These are phyloP conservation scores for Dioszegia crocea DNA, from an alignment of 768 basidiomycete species.

Conservation along the genomic window DNA sequence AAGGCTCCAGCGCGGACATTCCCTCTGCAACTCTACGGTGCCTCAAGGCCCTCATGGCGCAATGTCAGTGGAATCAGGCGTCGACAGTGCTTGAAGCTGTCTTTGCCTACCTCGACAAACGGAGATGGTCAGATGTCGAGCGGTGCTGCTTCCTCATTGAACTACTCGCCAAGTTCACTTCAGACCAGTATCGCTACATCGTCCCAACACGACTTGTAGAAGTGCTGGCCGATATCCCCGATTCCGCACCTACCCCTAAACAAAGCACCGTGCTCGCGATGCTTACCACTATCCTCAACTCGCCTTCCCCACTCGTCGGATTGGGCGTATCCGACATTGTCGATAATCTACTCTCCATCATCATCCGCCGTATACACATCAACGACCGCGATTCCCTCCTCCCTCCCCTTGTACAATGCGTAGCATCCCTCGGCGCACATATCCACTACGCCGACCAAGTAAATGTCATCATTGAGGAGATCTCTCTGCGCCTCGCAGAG, in stretches of 20 bases:
- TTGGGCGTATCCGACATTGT: slow-evolving; percentile 85
- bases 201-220: slow-evolving; percentile 82
- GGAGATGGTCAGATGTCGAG: slow-evolving; percentile 64
- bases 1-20: slow-evolving; percentile 69
- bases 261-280: slow-evolving; percentile 67
- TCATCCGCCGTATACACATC: slow-evolving; percentile 65
- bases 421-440: slow-evolving; percentile 79
- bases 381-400: slow-evolving; percentile 65
- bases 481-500: slow-evolving; percentile 67
- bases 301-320: slow-evolving; percentile 73
- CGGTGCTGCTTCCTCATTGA: slow-evolving; percentile 80
- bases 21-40: slow-evolving; percentile 69
- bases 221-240: slow-evolving; percentile 58
- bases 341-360: slow-evolving; percentile 67
- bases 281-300: slow-evolving; percentile 73
- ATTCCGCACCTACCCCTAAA: slow-evolving; percentile 20
- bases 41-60: slow-evolving; percentile 66
- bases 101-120: slow-evolving; percentile 62
- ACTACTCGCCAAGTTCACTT: slow-evolving; percentile 76
- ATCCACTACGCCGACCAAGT: slow-evolving; percentile 96
- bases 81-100: slow-evolving; percentile 67
- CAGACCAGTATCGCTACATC: slow-evolving; percentile 88
- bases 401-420: slow-evolving; percentile 65
- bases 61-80: slow-evolving; percentile 72
- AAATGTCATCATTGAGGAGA: slow-evolving; percentile 80